Conservation (phyloP, 371 early-diverging fungal species). For the Mucor circinelloides region DNA sequence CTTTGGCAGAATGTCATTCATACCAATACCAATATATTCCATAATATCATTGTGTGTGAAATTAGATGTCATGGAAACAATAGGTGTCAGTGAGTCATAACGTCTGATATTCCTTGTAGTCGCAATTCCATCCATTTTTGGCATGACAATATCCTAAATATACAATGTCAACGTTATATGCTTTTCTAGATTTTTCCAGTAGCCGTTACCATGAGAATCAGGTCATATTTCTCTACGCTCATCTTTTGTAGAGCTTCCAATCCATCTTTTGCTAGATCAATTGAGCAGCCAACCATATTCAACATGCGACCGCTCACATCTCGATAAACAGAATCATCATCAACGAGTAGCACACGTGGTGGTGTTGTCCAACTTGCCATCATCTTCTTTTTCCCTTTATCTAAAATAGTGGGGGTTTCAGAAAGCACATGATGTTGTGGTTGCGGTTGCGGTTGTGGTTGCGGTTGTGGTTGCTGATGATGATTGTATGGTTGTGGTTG, state of each 20-base stretch:
- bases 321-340: slow-evolving; percentile 75
- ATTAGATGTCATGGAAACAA: slow-evolving; percentile 82
- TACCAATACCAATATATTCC: slow-evolving; percentile 75
- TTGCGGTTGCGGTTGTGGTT: neutral
- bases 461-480: neutral
- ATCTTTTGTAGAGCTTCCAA: slow-evolving; percentile 69
- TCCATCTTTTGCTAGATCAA: slow-evolving; percentile 77
- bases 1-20: slow-evolving; percentile 83
- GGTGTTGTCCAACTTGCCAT: slow-evolving; percentile 60
- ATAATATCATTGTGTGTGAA: slow-evolving; percentile 68
- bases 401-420: neutral
- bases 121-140: slow-evolving; percentile 75
- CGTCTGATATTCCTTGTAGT: slow-evolving; percentile 77
- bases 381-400: slow-evolving; percentile 30
- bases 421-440: neutral
- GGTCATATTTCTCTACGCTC: slow-evolving; percentile 69
- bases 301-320: slow-evolving; percentile 64
- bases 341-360: slow-evolving; percentile 76
- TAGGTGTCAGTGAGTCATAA: slow-evolving; percentile 72
- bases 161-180: neutral
- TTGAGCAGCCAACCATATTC: slow-evolving; percentile 71
- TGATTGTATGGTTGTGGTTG: neutral
- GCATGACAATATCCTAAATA: slow-evolving; percentile 75
- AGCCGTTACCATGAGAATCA: slow-evolving; percentile 73
- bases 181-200: neutral